Conservation (phyloP, 352 stramenopile species). For the Globisporangium paddicum region DNA sequence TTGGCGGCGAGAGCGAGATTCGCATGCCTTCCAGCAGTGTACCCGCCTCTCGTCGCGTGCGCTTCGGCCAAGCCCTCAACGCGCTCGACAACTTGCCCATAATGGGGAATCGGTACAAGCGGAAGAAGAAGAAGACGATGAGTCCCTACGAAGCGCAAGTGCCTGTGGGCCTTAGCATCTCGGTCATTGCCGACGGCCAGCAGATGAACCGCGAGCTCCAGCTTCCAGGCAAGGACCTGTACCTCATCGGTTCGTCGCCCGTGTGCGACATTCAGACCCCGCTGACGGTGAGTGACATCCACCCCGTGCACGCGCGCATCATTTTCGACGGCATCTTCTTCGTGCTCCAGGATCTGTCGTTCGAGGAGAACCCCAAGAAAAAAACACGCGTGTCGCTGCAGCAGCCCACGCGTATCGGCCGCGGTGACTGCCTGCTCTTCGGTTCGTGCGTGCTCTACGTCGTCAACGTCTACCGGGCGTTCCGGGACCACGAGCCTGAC, state of each 20-base stretch:
- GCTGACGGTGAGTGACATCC: slow-evolving; percentile 27
- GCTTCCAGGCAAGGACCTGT: slow-evolving; percentile 22
- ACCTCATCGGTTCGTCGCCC: slow-evolving; percentile 54
- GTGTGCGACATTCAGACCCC: slow-evolving; percentile 50
- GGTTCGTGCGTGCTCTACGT: slow-evolving; percentile 50
- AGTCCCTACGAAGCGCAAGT: slow-evolving; percentile 11
- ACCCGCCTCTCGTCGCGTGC: slow-evolving; percentile 13
- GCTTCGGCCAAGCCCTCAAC: slow-evolving; percentile 22
- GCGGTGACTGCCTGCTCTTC: slow-evolving; percentile 56
- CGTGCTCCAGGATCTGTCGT: slow-evolving; percentile 65
- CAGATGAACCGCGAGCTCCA: slow-evolving; percentile 16
- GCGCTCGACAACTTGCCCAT: slow-evolving; percentile 27
- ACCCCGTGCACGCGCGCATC: slow-evolving; percentile 55
- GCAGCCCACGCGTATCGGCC: slow-evolving; percentile 41
- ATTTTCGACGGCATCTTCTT: slow-evolving; percentile 61
- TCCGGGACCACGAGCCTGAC: slow-evolving; percentile 48
- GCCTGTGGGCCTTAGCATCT: slow-evolving; percentile 9
- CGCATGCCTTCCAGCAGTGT: background rate
- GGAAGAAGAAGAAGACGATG: slow-evolving; percentile 20
- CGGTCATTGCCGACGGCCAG: slow-evolving; percentile 11
- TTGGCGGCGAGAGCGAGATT: slow-evolving; percentile 4
- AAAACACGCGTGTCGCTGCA: slow-evolving; percentile 51
- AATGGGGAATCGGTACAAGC: slow-evolving; percentile 49
- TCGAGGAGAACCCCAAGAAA: slow-evolving; percentile 46
- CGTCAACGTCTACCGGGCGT: slow-evolving; percentile 40